Evolutionary conservation across 179 eudicot species (phyloP).

Genomic region (Silene noctiflora): DNA sequence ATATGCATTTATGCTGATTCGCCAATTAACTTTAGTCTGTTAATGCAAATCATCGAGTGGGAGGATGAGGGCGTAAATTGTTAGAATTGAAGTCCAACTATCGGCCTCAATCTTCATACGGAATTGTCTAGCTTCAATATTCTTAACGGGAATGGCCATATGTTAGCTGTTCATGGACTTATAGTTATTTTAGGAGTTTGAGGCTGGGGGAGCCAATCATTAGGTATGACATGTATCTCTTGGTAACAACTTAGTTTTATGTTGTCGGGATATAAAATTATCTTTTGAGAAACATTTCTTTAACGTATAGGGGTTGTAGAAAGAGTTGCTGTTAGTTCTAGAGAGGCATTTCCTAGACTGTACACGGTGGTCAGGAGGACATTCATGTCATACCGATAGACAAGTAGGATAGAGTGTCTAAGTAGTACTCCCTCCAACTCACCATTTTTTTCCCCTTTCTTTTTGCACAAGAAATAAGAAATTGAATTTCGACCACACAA

Average conservation of each 20-base stretch:
- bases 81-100: too few species aligned
- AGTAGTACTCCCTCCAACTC: too few species aligned
- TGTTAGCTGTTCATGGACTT: not conserved
- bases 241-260: not conserved
- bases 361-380: not conserved
- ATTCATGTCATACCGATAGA: not conserved
- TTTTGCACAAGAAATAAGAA: too few species aligned
- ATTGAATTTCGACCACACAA: too few species aligned
- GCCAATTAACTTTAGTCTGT: too few species aligned
- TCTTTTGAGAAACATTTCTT: not conserved
- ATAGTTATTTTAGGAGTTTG: not conserved
- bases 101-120: too few species aligned
- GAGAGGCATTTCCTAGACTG: not conserved
- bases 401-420: not conserved
- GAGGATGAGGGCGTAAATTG: too few species aligned
- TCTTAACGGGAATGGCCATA: too few species aligned
- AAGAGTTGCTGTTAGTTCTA: not conserved
- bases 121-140: too few species aligned
- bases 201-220: slow-evolving; percentile 1
- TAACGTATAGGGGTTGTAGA: not conserved
- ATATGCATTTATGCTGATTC: too few species aligned
- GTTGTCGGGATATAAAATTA: slow-evolving; percentile 8
- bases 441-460: too few species aligned
- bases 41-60: too few species aligned
- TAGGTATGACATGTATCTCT: not conserved